These are phyloP conservation scores for Fusarium sp. DNA, from an alignment of 2,329 filamentous ascomycete species.

Conservation along the genomic window DNA sequence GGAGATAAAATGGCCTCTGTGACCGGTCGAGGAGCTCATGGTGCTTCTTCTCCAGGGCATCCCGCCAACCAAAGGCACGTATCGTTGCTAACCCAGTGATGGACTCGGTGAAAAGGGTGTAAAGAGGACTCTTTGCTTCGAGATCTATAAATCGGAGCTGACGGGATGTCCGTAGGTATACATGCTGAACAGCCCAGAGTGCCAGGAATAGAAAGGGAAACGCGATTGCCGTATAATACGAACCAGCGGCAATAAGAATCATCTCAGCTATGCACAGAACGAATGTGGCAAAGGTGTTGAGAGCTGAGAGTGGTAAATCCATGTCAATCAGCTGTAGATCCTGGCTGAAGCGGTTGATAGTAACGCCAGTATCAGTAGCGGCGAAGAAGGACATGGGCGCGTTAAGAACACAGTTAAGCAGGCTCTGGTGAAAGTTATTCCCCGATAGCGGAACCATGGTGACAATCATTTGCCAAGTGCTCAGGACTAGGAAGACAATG, in stretches of 20 bases:
- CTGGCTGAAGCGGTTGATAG: slow-evolving; percentile 56
- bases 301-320: slow-evolving; percentile 48
- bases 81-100: slow-evolving; percentile 61
- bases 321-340: slow-evolving; percentile 56
- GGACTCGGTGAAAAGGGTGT: slow-evolving; percentile 63
- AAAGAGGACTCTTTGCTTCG: slow-evolving; percentile 63
- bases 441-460: slow-evolving; percentile 44
- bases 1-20: slow-evolving; percentile 62
- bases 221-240: slow-evolving; percentile 35
- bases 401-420: slow-evolving; percentile 41
- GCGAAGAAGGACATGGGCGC: slow-evolving; percentile 54
- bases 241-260: slow-evolving; percentile 32
- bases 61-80: slow-evolving; percentile 62
- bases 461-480: slow-evolving; percentile 46
- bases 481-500: slow-evolving; percentile 33
- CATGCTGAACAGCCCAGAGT: slow-evolving; percentile 32
- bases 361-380: slow-evolving; percentile 51
- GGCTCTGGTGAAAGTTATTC: slow-evolving; percentile 36
- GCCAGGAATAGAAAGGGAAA: slow-evolving; percentile 27
- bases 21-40: slow-evolving; percentile 55
- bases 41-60: slow-evolving; percentile 50
- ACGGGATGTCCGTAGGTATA: slow-evolving; percentile 62
- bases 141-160: slow-evolving; percentile 66
- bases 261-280: slow-evolving; percentile 41
- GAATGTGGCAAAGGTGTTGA: slow-evolving; percentile 41